Evolutionary conservation across 2,329 filamentous ascomycete species (phyloP), one percentile per base, ranked within the genome.

Genomic region (Plenodomus tracheiphilus): DNA sequence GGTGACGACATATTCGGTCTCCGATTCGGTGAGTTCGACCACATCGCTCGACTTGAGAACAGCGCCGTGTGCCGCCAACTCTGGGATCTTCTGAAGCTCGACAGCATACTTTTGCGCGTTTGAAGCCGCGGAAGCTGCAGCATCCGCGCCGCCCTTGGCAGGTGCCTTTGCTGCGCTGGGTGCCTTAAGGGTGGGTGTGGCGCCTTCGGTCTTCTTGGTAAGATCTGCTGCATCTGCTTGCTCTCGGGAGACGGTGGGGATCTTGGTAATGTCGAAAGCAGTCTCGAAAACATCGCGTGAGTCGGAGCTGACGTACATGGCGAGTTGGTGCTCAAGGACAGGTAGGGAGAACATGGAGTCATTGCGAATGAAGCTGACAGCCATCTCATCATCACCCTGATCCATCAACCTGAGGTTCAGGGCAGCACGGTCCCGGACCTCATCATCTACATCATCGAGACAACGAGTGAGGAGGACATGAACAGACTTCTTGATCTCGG

Each of bases 211-310:
- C 80, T 97, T 97, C 86, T 96, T 96, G 21, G 90, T 96, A 62
- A 93, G 85, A 74, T 97, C 94, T 73, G 97, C 93, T 11, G 94
- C 94, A 64, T 97, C 87, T 53, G 93, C 93, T 77, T 99, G 91
- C 74, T 97, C 94, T 51, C 94, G 86, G 17, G 91, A 96, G 59
- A 99, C 94, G 40, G 97, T 85, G 4, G 94, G 94, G 39, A 99
- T 89, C 66, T 88, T 87, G 64, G 87, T 85, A 65, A 99, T 87
- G 70, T 97, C 93, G 79, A 99, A 99, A 6, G 94, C 87, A 28
- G 80, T 79, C 35, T 87, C 83, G 65, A 97, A 99, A 0, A 88
- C 89, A 36, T 87, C 84, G 73, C 92, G 91, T 66, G 94, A 90
- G 45, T 91, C 89, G 11, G 92, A 91, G 16, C 92, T 96, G 62